A percentile compares a stretch with the other conserved stretches of the same genome.
Conservation (phyloP, 106 monocot species). For the Dendrobium officinale region DNA sequence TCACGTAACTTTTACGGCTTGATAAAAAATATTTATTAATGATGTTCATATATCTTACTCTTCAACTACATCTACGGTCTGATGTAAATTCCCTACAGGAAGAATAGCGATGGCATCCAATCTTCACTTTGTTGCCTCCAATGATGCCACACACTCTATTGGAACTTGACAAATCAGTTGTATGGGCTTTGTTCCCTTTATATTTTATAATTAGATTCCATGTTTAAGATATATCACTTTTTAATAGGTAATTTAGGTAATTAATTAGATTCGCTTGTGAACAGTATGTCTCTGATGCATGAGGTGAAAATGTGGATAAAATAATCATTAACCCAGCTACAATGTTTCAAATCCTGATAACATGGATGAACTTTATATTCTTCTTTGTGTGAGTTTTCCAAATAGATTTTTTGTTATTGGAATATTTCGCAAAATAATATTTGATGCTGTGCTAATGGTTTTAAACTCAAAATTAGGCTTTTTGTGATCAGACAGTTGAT, state of each 20-base stretch:
- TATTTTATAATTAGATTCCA: conserved; percentile 1
- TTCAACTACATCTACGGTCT: neutral
- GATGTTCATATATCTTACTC: conserved; percentile 1
- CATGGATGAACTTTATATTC: conserved; percentile 81
- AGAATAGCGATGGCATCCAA: conserved; percentile 20
- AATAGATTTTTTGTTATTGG: neutral
- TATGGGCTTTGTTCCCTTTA: conserved; percentile 15
- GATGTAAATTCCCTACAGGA: conserved; percentile 33
- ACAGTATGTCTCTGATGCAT: conserved; percentile 77
- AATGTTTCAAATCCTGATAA: conserved; percentile 72
- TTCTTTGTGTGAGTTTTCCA: conserved; percentile 63
- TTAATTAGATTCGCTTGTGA: neutral
- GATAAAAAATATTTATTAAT: neutral
- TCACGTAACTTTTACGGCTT: neutral
- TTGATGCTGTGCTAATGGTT: neutral
- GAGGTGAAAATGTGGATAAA: conserved; percentile 58
- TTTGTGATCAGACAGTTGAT: conserved; percentile 59
- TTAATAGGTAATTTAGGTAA: neutral
- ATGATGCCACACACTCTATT: conserved; percentile 37
- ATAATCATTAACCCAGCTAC: conserved; percentile 26
- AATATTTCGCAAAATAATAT: neutral
- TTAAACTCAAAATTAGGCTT: neutral
- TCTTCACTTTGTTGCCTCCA: conserved; percentile 20
- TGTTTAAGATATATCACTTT: neutral
- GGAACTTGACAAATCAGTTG: conserved; percentile 53